A percentile compares a stretch with the other conserved stretches of the same genome.
Conservation (phyloP, 768 basidiomycete species). For the Boletus fagicola region DNA sequence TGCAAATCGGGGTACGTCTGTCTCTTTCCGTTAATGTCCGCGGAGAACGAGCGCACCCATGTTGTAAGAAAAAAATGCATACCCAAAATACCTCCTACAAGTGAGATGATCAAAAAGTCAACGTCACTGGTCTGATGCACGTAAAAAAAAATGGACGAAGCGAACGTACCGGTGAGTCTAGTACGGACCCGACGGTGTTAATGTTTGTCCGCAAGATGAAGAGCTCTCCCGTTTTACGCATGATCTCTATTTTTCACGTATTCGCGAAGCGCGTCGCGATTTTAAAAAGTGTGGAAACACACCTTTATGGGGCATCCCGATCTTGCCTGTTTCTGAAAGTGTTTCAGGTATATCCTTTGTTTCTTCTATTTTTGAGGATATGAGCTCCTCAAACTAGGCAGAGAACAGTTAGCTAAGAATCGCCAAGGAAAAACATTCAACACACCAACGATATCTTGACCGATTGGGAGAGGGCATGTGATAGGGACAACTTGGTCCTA, state of each 20-base stretch:
- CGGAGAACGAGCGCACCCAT: conserved; percentile 9
- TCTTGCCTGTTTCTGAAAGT: conserved; percentile 92
- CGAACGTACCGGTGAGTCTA: conserved; percentile 83
- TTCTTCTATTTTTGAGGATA: conserved; percentile 91
- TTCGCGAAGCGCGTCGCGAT: conserved; percentile 12
- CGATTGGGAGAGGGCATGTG: conserved; percentile 93
- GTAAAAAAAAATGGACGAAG: not conserved
- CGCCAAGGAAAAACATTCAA: conserved; percentile 7
- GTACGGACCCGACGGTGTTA: conserved; percentile 92
- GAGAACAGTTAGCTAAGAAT: not conserved
- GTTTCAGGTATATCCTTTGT: conserved; percentile 95
- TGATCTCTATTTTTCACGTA: conserved; percentile 63
- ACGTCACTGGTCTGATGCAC: not conserved
- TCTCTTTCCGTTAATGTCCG: conserved; percentile 17
- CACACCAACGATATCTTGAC: conserved; percentile 91
- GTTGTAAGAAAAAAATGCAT: conserved; percentile 29
- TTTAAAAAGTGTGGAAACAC: conserved; percentile 8
- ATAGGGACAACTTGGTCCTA: conserved; percentile 94
- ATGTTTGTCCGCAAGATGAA: conserved; percentile 94
- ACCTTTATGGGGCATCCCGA: conserved; percentile 86
- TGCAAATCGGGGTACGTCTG: conserved; percentile 94
- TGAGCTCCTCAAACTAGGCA: conserved; percentile 82
- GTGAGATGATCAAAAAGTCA: not conserved
- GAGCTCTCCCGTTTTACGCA: conserved; percentile 95
- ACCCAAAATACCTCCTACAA: conserved; percentile 92